Conservation (phyloP, 2,329 filamentous ascomycete genomes). For the Clarireedia hainanense region DNA sequence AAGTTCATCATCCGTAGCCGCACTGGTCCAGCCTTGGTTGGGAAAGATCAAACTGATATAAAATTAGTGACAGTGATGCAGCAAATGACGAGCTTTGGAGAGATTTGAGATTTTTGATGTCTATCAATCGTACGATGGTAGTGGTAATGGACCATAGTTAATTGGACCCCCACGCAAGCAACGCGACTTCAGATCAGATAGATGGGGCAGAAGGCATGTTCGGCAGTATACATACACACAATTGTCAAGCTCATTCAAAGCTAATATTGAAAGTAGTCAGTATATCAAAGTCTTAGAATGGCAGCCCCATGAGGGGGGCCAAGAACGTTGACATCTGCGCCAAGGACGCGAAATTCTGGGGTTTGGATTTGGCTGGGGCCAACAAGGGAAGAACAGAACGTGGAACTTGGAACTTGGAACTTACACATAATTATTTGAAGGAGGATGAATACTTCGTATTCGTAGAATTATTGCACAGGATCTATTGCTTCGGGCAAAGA, state of each 20-base stretch:
- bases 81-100: not conserved
- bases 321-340: conserved; percentile 14
- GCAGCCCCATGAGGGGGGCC: not conserved
- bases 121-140: not conserved
- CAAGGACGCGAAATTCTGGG: conserved; percentile 3
- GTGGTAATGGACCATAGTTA: not conserved
- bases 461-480: not conserved
- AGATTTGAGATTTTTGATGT: too few relatives aligned
- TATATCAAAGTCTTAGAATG: conserved; percentile 6
- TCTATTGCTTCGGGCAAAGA: conserved; percentile 3
- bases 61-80: conserved; percentile 11
- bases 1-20: conserved; percentile 13
- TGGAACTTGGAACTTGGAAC: not conserved
- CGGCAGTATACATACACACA: conserved; percentile 21
- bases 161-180: too few relatives aligned
- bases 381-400: not conserved
- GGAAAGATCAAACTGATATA: conserved; percentile 24
- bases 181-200: too few relatives aligned
- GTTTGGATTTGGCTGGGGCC: not conserved
- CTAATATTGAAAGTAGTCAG: conserved; percentile 13
- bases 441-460: not conserved
- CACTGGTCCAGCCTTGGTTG: conserved; percentile 24
- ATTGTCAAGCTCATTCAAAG: conserved; percentile 23
- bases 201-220: too few relatives aligned
- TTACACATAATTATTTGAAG: not conserved